A percentile compares a stretch with the other conserved stretches of the same genome.
Conservation (phyloP, 805 yeast species). For the Lipomyces yamadae region DNA sequence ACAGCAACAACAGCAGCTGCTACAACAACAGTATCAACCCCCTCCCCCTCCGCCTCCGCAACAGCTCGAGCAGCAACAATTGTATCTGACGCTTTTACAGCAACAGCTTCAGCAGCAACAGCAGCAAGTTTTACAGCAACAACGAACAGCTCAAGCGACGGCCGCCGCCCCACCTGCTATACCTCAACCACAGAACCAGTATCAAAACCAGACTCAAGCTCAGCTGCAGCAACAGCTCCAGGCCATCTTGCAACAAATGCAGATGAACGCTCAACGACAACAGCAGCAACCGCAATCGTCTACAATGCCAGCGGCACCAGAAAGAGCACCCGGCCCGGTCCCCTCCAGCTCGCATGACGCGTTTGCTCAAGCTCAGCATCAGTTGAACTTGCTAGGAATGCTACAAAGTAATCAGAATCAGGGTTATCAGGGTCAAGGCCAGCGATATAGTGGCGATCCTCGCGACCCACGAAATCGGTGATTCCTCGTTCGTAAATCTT, state of each 20-base stretch:
- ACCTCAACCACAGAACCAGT: constrained; percentile 17
- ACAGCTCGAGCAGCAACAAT: constrained; percentile 8
- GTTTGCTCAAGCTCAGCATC: constrained; percentile 33
- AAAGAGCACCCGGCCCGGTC: constrained; percentile 7
- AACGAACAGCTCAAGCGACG: constrained; percentile 13
- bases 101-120: constrained; percentile 25
- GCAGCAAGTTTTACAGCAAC: constrained; percentile 19
- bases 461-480: constrained; percentile 9
- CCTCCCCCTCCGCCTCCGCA: constrained; percentile 6
- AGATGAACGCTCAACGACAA: constrained; percentile 16
- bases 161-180: constrained; percentile 19
- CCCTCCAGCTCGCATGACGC: constrained; percentile 13
- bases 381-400: constrained; percentile 28
- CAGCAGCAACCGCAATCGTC: constrained; percentile 12
- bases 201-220: constrained; percentile 23
- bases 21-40: constrained; percentile 13
- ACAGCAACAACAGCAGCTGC: constrained; percentile 7
- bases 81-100: constrained; percentile 15
- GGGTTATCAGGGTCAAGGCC: constrained; percentile 20
- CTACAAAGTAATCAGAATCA: constrained; percentile 13
- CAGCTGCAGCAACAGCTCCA: constrained; percentile 34
- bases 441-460: constrained; percentile 9
- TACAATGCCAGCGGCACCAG: background rate
- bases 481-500: background rate
- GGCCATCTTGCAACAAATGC: constrained; percentile 28